phyloP scores from a whole-genome alignment of 768 basidiomycete species.

The Trametes elegans region DNA sequence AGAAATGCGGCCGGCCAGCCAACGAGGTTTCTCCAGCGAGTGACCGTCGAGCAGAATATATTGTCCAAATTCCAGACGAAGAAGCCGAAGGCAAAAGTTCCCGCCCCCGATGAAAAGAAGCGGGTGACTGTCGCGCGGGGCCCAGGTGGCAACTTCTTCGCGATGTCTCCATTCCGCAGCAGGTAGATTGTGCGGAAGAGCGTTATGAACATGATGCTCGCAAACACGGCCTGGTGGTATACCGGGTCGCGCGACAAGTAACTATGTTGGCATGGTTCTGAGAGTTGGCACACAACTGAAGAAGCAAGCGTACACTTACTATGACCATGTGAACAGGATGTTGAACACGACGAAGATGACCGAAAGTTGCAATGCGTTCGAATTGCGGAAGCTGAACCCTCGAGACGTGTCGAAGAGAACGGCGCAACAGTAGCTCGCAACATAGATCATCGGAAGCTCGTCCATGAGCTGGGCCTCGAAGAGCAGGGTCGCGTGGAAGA shows the following conservation, averaged over 20 bases:
- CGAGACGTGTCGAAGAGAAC: constrained; percentile 57
- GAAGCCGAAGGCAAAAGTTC: constrained; percentile 62
- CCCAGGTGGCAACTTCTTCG: constrained; percentile 40
- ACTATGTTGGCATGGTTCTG: constrained; percentile 38
- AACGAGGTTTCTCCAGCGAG: constrained; percentile 49
- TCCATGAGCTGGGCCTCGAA: constrained; percentile 80
- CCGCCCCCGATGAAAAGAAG: constrained; percentile 52
- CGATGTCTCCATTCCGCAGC: constrained; percentile 41
- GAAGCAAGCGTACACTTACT: constrained; percentile 48
- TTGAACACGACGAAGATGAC: constrained; percentile 46
- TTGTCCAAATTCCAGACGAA: constrained; percentile 82
- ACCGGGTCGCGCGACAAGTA: constrained; percentile 69
- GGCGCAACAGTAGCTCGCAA: constrained; percentile 58
- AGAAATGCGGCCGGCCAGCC: constrained; percentile 69
- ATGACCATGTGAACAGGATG: constrained; percentile 64
- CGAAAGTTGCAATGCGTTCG: constrained; percentile 40
- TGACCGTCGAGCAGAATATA: constrained; percentile 61
- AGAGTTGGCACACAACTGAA: background rate
- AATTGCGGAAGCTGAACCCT: constrained; percentile 43
- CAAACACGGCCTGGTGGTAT: constrained; percentile 80
- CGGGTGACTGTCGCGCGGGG: constrained; percentile 41
- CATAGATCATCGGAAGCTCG: constrained; percentile 81
- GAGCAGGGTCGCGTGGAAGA: constrained; percentile 75
- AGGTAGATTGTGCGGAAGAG: constrained; percentile 52
- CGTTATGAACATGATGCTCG: constrained; percentile 47